phyloP scores from a whole-genome alignment of 2,329 filamentous ascomycete genomes.

The Leptographium wingfieldii region DNA sequence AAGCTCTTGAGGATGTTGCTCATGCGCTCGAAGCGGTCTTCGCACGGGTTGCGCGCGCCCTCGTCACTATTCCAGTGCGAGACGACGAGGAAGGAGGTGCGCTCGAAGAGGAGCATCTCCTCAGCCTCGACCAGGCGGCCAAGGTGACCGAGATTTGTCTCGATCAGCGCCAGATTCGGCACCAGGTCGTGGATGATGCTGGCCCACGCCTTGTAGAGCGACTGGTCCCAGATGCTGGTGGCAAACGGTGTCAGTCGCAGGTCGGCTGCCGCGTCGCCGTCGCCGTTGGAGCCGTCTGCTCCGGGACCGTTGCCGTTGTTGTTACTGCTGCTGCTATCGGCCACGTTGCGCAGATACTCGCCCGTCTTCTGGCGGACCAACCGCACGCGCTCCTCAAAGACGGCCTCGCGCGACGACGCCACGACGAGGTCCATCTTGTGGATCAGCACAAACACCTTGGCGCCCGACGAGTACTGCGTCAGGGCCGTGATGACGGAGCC shows the following conservation, averaged over 20 bases:
- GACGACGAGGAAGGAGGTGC: conserved; percentile 93
- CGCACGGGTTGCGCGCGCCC: conserved; percentile 71
- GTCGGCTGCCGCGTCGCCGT: conserved; percentile 15
- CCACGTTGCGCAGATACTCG: conserved; percentile 34
- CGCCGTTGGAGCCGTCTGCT: conserved; percentile 17
- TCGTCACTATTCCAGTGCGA: conserved; percentile 72
- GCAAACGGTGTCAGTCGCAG: conserved; percentile 79
- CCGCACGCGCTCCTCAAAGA: conserved; percentile 74
- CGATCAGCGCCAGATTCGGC: conserved; percentile 82
- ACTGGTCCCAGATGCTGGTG: conserved; percentile 98
- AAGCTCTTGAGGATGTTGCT: conserved; percentile 98
- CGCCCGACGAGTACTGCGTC: conserved; percentile 65
- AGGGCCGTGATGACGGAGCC: conserved; percentile 80
- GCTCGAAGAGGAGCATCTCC: conserved; percentile 88
- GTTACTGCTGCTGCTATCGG: conserved; percentile 14
- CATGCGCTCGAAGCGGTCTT: conserved; percentile 85
- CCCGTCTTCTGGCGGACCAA: conserved; percentile 63
- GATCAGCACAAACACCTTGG: conserved; percentile 86
- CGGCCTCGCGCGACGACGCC: conserved; percentile 59
- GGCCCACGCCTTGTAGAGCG: conserved; percentile 94
- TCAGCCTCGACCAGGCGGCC: conserved; percentile 82
- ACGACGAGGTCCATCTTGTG: conserved; percentile 99
- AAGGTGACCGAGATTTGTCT: conserved; percentile 70
- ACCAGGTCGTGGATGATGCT: conserved; percentile 96
- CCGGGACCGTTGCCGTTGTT: conserved; percentile 9